Conservation (phyloP, 805 yeast genomes). For the Lipomyces kockii region DNA sequence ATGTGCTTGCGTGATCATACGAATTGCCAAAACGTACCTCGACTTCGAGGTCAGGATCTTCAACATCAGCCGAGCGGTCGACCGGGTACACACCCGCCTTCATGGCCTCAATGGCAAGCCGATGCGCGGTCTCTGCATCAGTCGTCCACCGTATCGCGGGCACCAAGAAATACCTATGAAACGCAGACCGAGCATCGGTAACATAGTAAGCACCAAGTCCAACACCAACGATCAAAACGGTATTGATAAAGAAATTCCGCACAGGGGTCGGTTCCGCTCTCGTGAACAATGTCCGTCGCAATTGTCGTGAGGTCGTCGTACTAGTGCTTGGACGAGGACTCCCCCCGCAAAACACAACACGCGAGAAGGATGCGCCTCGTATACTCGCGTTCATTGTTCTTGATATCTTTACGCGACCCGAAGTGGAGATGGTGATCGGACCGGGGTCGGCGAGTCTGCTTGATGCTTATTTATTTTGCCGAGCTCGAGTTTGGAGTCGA, state of each 20-base stretch:
- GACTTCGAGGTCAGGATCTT: slow-evolving; percentile 59
- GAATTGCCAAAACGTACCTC: slow-evolving; percentile 28
- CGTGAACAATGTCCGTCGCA: neutral
- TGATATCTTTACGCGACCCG: neutral
- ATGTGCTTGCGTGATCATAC: slow-evolving; percentile 26
- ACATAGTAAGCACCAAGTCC: slow-evolving; percentile 56
- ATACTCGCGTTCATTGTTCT: neutral
- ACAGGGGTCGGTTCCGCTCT: slow-evolving; percentile 26
- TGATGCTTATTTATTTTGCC: neutral
- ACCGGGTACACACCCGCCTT: slow-evolving; percentile 71
- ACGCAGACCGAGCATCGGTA: slow-evolving; percentile 77
- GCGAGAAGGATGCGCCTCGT: neutral
- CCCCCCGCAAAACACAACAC: neutral
- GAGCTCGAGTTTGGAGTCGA: neutral
- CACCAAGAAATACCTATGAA: slow-evolving; percentile 79
- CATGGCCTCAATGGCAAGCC: slow-evolving; percentile 69
- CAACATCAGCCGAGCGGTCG: slow-evolving; percentile 50
- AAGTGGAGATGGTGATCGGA: neutral
- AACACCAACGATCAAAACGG: slow-evolving; percentile 29
- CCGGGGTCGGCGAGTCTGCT: neutral
- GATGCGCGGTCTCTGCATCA: slow-evolving; percentile 87
- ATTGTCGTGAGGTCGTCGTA: neutral
- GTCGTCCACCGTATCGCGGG: slow-evolving; percentile 72
- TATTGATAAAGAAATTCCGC: slow-evolving; percentile 31
- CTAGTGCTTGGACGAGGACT: neutral